Conservation (phyloP, 2,329 filamentous ascomycete species). For the Chalaropsis ovoidea region DNA sequence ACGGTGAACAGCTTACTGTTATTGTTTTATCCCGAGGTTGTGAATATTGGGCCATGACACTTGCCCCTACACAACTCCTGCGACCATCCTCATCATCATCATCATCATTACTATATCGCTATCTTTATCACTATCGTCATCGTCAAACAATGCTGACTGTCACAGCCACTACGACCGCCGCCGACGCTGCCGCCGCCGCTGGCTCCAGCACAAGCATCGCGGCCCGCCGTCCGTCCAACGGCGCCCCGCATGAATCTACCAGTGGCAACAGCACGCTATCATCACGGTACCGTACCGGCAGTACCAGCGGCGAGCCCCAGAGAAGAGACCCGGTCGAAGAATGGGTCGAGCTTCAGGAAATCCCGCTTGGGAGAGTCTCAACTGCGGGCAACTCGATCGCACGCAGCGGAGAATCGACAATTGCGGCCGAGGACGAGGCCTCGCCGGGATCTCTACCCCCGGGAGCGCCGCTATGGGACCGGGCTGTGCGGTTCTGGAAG, state of each 20-base stretch:
- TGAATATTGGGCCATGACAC: no score
- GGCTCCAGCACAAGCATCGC: slow-evolving; percentile 1
- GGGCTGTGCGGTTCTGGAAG: slow-evolving; percentile 19
- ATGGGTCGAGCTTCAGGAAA: slow-evolving; percentile 23
- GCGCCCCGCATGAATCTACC: neutral
- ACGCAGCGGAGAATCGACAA: slow-evolving; percentile 4
- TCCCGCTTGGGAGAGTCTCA: neutral
- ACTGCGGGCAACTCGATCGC: slow-evolving; percentile 4
- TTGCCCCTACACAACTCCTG: no score
- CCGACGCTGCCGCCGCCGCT: neutral
- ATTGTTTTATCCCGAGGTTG: no score
- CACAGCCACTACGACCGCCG: neutral
- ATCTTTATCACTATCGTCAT: neutral
- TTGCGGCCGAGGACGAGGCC: neutral
- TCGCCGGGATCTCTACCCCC: slow-evolving; percentile 3
- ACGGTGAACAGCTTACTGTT: no score
- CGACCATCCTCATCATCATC: no score
- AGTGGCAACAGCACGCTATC: neutral
- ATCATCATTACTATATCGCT: neutral
- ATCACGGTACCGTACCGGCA: neutral
- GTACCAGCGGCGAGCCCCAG: neutral
- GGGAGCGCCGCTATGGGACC: neutral
- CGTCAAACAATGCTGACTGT: neutral
- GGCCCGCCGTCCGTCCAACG: neutral
- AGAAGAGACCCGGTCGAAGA: neutral